Evolutionary conservation across 75 land plant species (phyloP).

Genomic region (Isoetes taiwanensis): DNA sequence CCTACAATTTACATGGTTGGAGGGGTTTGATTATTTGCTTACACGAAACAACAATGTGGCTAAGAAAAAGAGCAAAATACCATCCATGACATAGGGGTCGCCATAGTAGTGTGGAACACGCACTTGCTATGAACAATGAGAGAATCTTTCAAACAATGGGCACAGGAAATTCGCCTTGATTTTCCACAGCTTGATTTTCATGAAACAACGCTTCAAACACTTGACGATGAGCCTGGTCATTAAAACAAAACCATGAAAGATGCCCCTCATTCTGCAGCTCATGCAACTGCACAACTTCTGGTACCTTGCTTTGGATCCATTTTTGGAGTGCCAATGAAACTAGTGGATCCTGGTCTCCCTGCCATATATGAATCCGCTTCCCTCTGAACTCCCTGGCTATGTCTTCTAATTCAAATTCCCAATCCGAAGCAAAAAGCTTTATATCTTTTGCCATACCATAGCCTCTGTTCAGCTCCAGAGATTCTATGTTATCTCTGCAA

Average conservation of each 20-base stretch:
- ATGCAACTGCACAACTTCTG: constrained; percentile 20
- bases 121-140: too few species aligned
- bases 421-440: constrained; percentile 14
- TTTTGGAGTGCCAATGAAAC: constrained; percentile 15
- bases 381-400: constrained; percentile 15
- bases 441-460: constrained; percentile 26
- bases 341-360: constrained; percentile 16
- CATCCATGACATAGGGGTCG: too few species aligned
- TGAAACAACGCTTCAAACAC: constrained; percentile 15
- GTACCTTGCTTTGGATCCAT: constrained; percentile 14
- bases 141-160: too few species aligned
- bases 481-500: constrained; percentile 20
- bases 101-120: too few species aligned
- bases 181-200: too few species aligned
- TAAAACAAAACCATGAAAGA: constrained; percentile 26
- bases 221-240: constrained; percentile 16
- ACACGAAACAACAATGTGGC: too few species aligned
- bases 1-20: too few species aligned
- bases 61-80: too few species aligned
- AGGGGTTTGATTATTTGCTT: too few species aligned
- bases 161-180: too few species aligned
- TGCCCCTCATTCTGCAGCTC: constrained; percentile 22
- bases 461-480: constrained; percentile 13
- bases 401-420: constrained; percentile 20
- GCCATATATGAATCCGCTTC: constrained; percentile 26